A percentile compares a stretch with the other conserved stretches of the same genome.
phyloP scores from a whole-genome alignment of 352 stramenopile genomes.

The Globisporangium okanoganense region DNA sequence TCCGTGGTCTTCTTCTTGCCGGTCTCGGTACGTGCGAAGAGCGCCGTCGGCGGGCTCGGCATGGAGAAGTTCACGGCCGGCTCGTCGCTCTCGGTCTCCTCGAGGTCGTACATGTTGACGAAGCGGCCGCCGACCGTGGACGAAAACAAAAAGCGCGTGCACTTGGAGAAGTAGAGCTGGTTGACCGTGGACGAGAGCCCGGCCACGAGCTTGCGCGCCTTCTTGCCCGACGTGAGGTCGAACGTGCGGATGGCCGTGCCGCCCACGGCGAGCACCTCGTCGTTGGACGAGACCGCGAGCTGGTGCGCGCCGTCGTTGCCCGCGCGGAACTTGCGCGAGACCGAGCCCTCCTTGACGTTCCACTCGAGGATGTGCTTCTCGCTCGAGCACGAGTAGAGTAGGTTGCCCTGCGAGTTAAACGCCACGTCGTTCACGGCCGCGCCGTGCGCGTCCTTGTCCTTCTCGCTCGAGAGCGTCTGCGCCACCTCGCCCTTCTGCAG shows the following conservation, averaged over 20 bases:
- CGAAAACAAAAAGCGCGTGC: conserved; percentile 67
- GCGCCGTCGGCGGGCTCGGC: conserved; percentile 43
- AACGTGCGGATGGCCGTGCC: conserved; percentile 68
- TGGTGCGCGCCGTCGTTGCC: conserved; percentile 53
- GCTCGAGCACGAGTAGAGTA: conserved; percentile 63
- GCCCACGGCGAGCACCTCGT: conserved; percentile 62
- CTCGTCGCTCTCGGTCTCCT: conserved; percentile 52
- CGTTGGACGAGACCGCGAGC: conserved; percentile 57
- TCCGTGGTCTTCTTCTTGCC: conserved; percentile 72
- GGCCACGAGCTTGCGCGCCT: conserved; percentile 68
- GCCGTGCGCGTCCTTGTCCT: conserved; percentile 37
- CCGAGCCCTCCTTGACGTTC: conserved; percentile 46
- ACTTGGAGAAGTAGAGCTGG: conserved; percentile 61
- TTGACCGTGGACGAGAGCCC: conserved; percentile 70
- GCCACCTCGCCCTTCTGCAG: conserved; percentile 62
- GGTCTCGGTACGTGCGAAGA: conserved; percentile 39
- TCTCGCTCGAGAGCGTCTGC: conserved; percentile 48
- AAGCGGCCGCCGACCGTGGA: conserved; percentile 71
- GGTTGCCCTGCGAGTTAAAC: conserved; percentile 66
- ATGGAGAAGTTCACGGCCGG: conserved; percentile 74
- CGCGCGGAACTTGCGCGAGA: conserved; percentile 64
- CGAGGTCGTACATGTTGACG: conserved; percentile 82
- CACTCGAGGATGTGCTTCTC: conserved; percentile 83
- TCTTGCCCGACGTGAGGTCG: conserved; percentile 75
- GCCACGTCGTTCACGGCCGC: conserved; percentile 53